Evolutionary conservation across 2,329 filamentous ascomycete genomes (phyloP), one percentile per base, ranked within the genome.

Genomic region (Leptographium radiaticola): DNA sequence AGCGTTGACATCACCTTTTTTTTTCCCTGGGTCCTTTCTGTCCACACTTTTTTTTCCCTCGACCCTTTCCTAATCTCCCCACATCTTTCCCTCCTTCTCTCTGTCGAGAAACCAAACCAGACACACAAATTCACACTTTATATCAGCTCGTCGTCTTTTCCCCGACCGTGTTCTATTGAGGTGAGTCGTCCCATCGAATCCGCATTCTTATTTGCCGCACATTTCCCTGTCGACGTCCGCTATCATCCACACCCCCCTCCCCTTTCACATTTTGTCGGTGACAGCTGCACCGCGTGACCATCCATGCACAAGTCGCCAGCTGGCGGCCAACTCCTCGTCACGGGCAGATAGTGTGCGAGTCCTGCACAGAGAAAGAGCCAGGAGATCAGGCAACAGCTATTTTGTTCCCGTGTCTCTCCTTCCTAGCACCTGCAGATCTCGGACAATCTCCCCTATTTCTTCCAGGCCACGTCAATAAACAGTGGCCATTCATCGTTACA

Each of bases 51-150:
- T 34, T 47, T 47, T 34, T 47, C 44, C 31, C 44, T 47, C 44
- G 31, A 49, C 38, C 33, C 18, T n/a, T 46, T 30, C 43, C 48
- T 42, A 51, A 51, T 54, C 53, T 47, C 44, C 44, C 44, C 44
- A 46, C 44, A 46, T 34, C 44, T 30, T 44, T 46, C 44, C 44
- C 30, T 46, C 44, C 30, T 46, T 33, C 44, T n/a, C 15, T 11
- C 15, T 34, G 13, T 18, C 8, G 30, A 33, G 25, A 46, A 33
- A 46, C 33, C 31, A 34, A 46, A 31, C 31, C 25, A 46, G 6
- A 33, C 13, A 33, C 44, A 18, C 25, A 16, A 16, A 31, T 16
- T 6, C 7, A 25, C 42, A 15, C 42, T 5, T 30, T 30, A 9
- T 13, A 11, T 10, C 20, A 30, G 9, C 18, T 25, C 20, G 42